These are phyloP conservation scores for Spencermartinsiella europaea DNA, from an alignment of 805 yeast genomes.

Conservation along the genomic window DNA sequence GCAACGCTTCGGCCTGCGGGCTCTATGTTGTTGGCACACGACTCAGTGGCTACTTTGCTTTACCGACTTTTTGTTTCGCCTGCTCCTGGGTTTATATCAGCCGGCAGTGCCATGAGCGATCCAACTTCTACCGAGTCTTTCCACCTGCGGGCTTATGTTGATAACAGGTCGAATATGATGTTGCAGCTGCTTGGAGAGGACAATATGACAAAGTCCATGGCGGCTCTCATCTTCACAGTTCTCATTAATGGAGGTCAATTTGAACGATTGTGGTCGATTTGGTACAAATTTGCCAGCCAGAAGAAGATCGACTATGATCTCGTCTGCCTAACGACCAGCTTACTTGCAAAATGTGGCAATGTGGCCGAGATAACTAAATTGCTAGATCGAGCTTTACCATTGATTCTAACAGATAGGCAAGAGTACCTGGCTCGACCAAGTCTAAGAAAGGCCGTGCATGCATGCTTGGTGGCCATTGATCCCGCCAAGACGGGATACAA, in stretches of 20 bases:
- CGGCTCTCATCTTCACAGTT: slow-evolving; percentile 25
- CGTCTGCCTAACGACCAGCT: slow-evolving; percentile 22
- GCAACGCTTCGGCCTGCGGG: slow-evolving; percentile 24
- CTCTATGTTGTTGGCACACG: slow-evolving; percentile 18
- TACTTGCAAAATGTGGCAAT: slow-evolving; percentile 30
- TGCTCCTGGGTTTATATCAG: slow-evolving; percentile 17
- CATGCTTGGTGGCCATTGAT: slow-evolving; percentile 24
- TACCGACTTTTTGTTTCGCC: slow-evolving; percentile 26
- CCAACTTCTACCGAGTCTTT: slow-evolving; percentile 17
- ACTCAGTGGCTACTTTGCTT: slow-evolving; percentile 22
- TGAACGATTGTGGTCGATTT: slow-evolving; percentile 30
- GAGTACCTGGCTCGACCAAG: neutral
- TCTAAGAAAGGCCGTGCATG: neutral
- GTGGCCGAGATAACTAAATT: slow-evolving; percentile 20
- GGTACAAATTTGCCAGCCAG: slow-evolving; percentile 19
- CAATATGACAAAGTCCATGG: slow-evolving; percentile 6
- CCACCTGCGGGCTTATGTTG: slow-evolving; percentile 18
- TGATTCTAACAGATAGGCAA: slow-evolving; percentile 3
- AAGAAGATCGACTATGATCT: slow-evolving; percentile 19
- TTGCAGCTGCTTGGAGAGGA: slow-evolving; percentile 12
- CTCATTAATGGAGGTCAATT: slow-evolving; percentile 25
- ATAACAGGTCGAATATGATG: slow-evolving; percentile 13
- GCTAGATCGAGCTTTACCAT: slow-evolving; percentile 23
- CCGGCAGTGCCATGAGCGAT: slow-evolving; percentile 18
- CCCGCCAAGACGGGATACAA: slow-evolving; percentile 14